A percentile compares a stretch with the other conserved stretches of the same genome.
These are phyloP conservation scores for Xylaria longipes DNA, from an alignment of 495 filamentous ascomycete species.

Conservation along the genomic window DNA sequence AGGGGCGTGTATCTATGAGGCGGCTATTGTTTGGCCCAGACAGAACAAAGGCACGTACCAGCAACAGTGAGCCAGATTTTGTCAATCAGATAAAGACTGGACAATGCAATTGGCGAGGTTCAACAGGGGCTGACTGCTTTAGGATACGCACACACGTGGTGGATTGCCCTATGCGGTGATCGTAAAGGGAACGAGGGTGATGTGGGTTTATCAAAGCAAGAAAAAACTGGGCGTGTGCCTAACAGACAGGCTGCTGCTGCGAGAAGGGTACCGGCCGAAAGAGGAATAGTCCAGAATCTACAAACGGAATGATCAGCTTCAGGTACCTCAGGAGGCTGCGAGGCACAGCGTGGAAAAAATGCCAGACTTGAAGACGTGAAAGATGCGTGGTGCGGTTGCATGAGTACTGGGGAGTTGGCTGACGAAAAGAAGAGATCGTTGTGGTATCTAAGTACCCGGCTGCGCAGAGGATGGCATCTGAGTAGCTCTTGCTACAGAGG, in stretches of 20 bases:
- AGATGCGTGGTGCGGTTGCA: neutral
- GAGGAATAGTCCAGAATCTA: constrained; percentile 27
- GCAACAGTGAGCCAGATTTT: neutral
- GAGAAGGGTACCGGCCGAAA: neutral
- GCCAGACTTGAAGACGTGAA: neutral
- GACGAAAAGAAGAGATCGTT: neutral
- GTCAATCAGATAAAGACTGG: neutral
- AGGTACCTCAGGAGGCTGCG: constrained; percentile 5
- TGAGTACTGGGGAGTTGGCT: neutral
- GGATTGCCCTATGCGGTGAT: neutral
- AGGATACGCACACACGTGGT: neutral
- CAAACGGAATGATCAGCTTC: constrained; percentile 30
- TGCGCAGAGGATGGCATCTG: neutral
- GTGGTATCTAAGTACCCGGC: neutral
- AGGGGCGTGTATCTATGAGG: constrained; percentile 18
- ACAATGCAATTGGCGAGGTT: neutral
- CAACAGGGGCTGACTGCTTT: neutral
- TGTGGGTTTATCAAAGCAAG: neutral
- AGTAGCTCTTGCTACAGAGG: constrained; percentile 20
- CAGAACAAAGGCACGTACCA: constrained; percentile 14
- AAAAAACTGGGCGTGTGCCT: constrained; percentile 16
- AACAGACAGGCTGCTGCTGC: constrained; percentile 1
- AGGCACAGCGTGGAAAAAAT: constrained; percentile 8
- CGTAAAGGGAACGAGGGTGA: neutral
- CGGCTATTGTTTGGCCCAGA: neutral